Percentiles rank a stretch among this genome's conserved stretches.
phyloP scores from a whole-genome alignment of 176 grass and related monocot species.

The Neostapfia colusana region DNA sequence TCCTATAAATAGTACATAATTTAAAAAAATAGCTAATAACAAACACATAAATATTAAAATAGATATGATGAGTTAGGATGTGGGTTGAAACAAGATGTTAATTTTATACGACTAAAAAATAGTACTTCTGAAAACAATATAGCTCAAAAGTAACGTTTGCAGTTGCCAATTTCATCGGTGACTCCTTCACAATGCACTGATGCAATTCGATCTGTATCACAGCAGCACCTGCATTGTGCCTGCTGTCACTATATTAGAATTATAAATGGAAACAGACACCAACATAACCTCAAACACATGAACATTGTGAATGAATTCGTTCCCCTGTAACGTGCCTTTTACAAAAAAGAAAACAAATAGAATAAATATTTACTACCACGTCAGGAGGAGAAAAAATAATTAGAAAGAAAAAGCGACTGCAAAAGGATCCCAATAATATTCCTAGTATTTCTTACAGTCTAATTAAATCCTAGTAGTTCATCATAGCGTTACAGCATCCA shows the following conservation, averaged over 20 bases:
- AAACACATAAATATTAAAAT: no score
- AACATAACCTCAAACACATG: slow-evolving; percentile 17
- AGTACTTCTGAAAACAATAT: no score
- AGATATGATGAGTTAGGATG: no score
- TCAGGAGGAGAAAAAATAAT: no score
- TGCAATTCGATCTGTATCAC: not conserved
- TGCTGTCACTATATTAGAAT: not conserved
- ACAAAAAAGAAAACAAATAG: not conserved
- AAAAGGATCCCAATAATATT: not conserved
- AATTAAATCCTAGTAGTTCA: not conserved
- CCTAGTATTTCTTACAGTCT: not conserved
- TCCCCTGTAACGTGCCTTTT: slow-evolving; percentile 1
- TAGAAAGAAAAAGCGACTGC: not conserved
- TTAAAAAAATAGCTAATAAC: no score
- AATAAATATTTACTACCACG: not conserved
- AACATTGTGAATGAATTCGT: not conserved
- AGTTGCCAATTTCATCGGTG: not conserved
- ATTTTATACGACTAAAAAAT: no score
- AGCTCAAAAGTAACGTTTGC: not conserved
- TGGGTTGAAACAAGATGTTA: no score
- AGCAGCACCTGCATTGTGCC: not conserved
- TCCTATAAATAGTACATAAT: no score
- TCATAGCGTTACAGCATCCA: not conserved
- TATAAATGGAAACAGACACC: not conserved
- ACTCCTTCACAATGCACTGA: not conserved